Percentiles rank a stretch among this genome's conserved stretches.
phyloP scores from a whole-genome alignment of 2,329 filamentous ascomycete species.

The Alternaria sp. region DNA sequence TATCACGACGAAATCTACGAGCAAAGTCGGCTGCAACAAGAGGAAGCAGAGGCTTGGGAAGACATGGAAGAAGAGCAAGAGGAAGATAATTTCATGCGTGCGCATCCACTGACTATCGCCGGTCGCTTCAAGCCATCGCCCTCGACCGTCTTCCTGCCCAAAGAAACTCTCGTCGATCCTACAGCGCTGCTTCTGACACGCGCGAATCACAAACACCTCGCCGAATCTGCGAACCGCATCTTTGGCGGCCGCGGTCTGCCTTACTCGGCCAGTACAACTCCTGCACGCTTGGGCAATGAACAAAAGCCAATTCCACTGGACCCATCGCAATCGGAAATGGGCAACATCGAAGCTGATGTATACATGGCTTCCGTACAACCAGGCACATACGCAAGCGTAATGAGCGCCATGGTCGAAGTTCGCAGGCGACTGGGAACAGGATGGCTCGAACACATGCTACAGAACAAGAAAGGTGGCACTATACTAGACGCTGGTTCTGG shows the following conservation, averaged over 20 bases:
- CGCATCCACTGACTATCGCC: constrained; percentile 76
- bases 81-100: constrained; percentile 59
- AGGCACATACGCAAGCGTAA: constrained; percentile 72
- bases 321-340: constrained; percentile 72
- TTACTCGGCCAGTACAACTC: constrained; percentile 73
- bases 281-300: constrained; percentile 61
- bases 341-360: constrained; percentile 76
- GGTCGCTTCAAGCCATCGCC: constrained; percentile 80
- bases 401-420: constrained; percentile 75
- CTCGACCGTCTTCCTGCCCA: constrained; percentile 77
- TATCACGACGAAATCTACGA: constrained; percentile 52
- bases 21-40: constrained; percentile 53
- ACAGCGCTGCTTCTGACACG: constrained; percentile 72
- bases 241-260: constrained; percentile 83
- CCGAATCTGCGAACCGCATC: constrained; percentile 71
- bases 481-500: constrained; percentile 79
- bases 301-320: constrained; percentile 72
- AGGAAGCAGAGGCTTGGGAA: constrained; percentile 51
- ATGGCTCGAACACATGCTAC: constrained; percentile 73
- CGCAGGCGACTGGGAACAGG: constrained; percentile 74
- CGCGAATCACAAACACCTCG: constrained; percentile 75
- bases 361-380: constrained; percentile 76
- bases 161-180: constrained; percentile 72
- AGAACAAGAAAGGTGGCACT: constrained; percentile 67
- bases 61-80: constrained; percentile 39